Conservation (phyloP, 23 red algal species). For the Gracilariopsis chorda region DNA sequence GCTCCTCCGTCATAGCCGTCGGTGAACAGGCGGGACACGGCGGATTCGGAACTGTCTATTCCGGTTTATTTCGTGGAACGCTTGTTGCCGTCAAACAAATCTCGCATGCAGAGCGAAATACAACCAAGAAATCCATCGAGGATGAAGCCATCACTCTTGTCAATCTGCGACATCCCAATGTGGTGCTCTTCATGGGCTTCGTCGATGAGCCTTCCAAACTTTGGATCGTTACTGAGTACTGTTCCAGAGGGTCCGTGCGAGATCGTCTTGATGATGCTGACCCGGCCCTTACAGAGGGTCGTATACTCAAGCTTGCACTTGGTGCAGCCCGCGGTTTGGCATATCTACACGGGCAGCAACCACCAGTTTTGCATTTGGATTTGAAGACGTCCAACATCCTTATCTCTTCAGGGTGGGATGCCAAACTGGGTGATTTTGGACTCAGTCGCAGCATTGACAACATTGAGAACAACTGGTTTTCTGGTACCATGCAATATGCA, state of each 20-base stretch:
- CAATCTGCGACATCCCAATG: conserved; percentile 76
- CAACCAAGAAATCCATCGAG: background rate
- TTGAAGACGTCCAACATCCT: conserved; percentile 86
- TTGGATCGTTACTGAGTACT: conserved; percentile 72
- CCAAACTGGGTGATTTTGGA: conserved; percentile 87
- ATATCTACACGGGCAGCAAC: conserved; percentile 81
- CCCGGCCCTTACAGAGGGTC: background rate
- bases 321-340: conserved; percentile 78
- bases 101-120: background rate
- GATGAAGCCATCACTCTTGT: conserved; percentile 62
- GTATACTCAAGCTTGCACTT: conserved; percentile 53
- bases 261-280: conserved; percentile 5
- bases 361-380: conserved; percentile 85
- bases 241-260: conserved; percentile 37
- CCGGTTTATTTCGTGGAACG: conserved; percentile 75
- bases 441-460: conserved; percentile 60
- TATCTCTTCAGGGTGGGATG: conserved; percentile 69
- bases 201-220: conserved; percentile 58
- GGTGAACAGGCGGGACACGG: conserved; percentile 64
- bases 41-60: conserved; percentile 71
- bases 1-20: conserved; percentile 9
- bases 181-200: conserved; percentile 85
- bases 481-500: conserved; percentile 83
- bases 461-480: conserved; percentile 65
- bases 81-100: conserved; percentile 81